These are phyloP conservation scores for Aurantiochytrium sp. DNA, from an alignment of 108 stramenopile species.

Conservation along the genomic window DNA sequence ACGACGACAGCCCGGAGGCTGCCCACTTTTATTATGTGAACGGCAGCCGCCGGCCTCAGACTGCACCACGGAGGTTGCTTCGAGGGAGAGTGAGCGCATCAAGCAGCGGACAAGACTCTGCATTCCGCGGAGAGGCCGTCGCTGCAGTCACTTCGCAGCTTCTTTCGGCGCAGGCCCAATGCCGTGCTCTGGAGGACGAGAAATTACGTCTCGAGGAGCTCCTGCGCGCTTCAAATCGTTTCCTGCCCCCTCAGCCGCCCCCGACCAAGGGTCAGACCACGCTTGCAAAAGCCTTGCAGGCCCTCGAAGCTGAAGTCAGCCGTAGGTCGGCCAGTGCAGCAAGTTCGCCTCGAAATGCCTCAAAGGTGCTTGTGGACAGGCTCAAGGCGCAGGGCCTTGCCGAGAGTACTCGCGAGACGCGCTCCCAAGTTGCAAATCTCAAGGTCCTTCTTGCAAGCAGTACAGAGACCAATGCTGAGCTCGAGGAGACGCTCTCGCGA, in stretches of 20 bases:
- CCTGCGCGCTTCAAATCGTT: background rate
- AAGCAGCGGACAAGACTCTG: background rate
- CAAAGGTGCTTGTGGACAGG: background rate
- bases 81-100: too few species aligned
- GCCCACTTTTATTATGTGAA: background rate
- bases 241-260: background rate
- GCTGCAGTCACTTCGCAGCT: background rate
- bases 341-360: background rate
- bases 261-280: background rate
- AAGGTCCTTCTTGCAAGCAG: background rate
- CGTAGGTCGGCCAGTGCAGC: background rate
- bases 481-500: background rate
- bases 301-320: background rate
- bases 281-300: background rate
- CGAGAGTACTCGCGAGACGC: background rate
- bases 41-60: background rate
- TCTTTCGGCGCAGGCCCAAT: background rate
- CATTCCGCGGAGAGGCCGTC: background rate
- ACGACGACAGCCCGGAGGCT: background rate
- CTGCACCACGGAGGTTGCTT: background rate
- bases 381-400: background rate
- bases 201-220: background rate
- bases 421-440: background rate
- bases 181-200: background rate
- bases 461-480: background rate